phyloP scores from a whole-genome alignment of 176 grass and related monocot species.

The Thinopyrum elongatum region DNA sequence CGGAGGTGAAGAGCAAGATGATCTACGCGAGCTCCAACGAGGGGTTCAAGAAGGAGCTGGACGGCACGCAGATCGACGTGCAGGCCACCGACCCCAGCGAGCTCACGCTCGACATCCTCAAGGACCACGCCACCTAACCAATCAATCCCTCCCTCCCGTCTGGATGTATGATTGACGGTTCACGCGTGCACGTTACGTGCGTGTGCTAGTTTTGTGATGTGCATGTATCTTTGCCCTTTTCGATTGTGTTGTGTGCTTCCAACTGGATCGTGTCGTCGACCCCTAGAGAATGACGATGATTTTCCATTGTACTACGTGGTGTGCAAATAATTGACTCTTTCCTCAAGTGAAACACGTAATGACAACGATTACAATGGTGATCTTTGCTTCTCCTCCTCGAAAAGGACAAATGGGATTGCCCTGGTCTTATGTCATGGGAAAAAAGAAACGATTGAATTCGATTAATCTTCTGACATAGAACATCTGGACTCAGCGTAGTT shows the following conservation, averaged over 20 bases:
- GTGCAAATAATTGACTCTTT: background rate
- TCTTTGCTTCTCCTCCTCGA: no score
- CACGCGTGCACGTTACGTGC: background rate
- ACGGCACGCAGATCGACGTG: constrained; percentile 52
- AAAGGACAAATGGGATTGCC: no score
- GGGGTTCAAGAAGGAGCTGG: constrained; percentile 56
- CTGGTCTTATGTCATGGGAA: no score
- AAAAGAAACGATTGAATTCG: no score
- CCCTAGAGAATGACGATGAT: background rate
- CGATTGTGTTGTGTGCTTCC: background rate
- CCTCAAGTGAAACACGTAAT: no score
- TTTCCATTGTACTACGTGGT: background rate
- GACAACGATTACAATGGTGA: no score
- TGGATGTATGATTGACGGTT: background rate
- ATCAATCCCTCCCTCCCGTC: background rate
- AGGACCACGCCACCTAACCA: constrained; percentile 2
- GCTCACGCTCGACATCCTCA: constrained; percentile 46
- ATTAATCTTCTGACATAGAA: no score
- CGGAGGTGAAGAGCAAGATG: constrained; percentile 62
- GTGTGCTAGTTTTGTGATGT: background rate
- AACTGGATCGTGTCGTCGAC: background rate
- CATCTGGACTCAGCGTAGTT: no score
- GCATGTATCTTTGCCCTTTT: background rate
- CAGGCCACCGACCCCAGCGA: constrained; percentile 54
- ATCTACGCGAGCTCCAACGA: constrained; percentile 55